These are phyloP conservation scores for Aquilaria sinensis DNA, from an alignment of 345 rosid genomes.

Conservation along the genomic window DNA sequence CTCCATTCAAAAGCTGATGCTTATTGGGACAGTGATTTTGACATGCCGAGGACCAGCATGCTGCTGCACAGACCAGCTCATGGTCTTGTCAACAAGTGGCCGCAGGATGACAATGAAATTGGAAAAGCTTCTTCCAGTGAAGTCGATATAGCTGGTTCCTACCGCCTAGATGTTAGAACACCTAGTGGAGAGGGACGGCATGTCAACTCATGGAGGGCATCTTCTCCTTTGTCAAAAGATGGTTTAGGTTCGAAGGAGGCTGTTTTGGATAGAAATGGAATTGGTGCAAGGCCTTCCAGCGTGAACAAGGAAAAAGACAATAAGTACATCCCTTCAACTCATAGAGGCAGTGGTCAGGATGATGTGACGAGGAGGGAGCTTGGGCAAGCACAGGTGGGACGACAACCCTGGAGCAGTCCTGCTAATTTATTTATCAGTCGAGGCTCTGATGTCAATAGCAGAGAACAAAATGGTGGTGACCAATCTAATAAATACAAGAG, in stretches of 20 bases:
- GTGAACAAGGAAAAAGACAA: slow-evolving; percentile 53
- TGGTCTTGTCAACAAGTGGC: slow-evolving; percentile 44
- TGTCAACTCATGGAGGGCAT: slow-evolving; percentile 65
- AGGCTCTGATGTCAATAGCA: slow-evolving; percentile 33
- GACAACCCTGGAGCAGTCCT: slow-evolving; percentile 51
- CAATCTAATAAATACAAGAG: slow-evolving; percentile 43
- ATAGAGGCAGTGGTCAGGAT: slow-evolving; percentile 40
- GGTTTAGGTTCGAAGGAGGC: slow-evolving; percentile 32
- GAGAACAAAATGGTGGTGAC: slow-evolving; percentile 47
- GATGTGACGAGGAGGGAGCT: slow-evolving; percentile 55
- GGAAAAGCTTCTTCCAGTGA: slow-evolving; percentile 54
- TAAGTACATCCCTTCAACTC: slow-evolving; percentile 36
- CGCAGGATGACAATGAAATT: slow-evolving; percentile 58
- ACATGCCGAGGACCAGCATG: slow-evolving; percentile 54
- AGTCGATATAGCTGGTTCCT: slow-evolving; percentile 37
- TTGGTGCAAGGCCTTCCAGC: slow-evolving; percentile 40
- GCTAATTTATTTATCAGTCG: slow-evolving; percentile 38
- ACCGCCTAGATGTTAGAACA: slow-evolving; percentile 37
- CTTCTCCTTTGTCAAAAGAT: slow-evolving; percentile 45
- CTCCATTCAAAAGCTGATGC: slow-evolving; percentile 57
- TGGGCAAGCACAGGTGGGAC: slow-evolving; percentile 49
- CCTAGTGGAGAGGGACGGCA: slow-evolving; percentile 58
- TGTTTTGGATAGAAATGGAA: slow-evolving; percentile 36
- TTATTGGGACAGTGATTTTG: slow-evolving; percentile 72
- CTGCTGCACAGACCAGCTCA: slow-evolving; percentile 57